Base-by-base conservation (phyloP, 2,329 filamentous ascomycete genomes). In the Bipolaris gigantea region DNA sequence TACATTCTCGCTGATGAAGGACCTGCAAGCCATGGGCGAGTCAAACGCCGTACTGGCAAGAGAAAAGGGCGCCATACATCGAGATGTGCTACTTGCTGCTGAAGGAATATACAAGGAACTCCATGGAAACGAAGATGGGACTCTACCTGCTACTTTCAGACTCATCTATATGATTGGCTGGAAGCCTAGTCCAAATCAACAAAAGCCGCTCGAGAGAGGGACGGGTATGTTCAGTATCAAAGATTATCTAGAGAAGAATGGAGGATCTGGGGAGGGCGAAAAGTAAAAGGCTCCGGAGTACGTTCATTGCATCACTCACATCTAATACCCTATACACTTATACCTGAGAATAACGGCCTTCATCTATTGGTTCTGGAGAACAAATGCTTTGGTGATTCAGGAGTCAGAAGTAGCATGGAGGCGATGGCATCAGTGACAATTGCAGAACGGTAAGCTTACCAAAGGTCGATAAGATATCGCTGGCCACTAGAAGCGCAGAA, bases 81-180 rank as follows among this genome's bases (percentile, higher is more conserved):
- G 89, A 57, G 94, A 99, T 67, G 90, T 97, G 9, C 76, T 99
- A 56, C 77, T 97, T 38, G 94, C 94, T 7, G 88, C 86, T 23
- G 90, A 97, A 61, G 89, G 86, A 36, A 96, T 99, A 53, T 99
- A 99, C 73, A 83, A 85, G 43, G 87, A 89, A 70, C 77, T 99
- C 52, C 92, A 99, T 74, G 92, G 90, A 16, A 92, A 95, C 45
- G 66, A 76, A 41, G 76, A 79, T 66, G 89, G 84, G 18, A 84
- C 79, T 2, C 62, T 81, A 2, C 94, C 94, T 0, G 94, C 94
- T 1, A 99, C 94, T 0, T 99, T 97, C 71, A 84, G 94, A 63
- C 83, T 96, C 64, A 97, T 99, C 57, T 96, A 94, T 75, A 97
- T 97, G 92, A 99, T 99, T 75, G 94, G 94, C 0, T 99, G 94